These are phyloP conservation scores for Geosmithia flava DNA, from an alignment of 2,329 filamentous ascomycete species.

Conservation along the genomic window DNA sequence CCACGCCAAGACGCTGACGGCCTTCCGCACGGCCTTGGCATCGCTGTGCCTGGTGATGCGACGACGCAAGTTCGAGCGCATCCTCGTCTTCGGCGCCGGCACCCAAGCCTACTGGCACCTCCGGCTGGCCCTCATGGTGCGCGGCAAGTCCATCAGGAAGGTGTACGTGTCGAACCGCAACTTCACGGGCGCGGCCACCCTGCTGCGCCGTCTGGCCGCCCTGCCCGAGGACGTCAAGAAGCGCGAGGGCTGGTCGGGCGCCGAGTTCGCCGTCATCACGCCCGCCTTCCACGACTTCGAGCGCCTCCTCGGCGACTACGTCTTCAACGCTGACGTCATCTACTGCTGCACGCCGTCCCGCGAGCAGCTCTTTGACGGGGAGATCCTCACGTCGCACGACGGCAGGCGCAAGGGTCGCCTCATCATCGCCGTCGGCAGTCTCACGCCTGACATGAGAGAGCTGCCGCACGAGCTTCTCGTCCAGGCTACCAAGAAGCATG, in stretches of 20 bases:
- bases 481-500: constrained; percentile 40
- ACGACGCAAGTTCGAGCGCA: constrained; percentile 57
- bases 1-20: constrained; percentile 63
- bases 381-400: constrained; percentile 59
- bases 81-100: constrained; percentile 80
- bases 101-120: constrained; percentile 94
- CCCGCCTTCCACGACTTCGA: constrained; percentile 56
- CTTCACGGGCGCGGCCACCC: constrained; percentile 42
- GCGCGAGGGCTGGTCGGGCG: constrained; percentile 48
- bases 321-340: constrained; percentile 65
- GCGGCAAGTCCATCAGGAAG: constrained; percentile 56
- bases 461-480: constrained; percentile 64
- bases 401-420: constrained; percentile 59
- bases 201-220: constrained; percentile 34
- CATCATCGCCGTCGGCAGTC: constrained; percentile 60
- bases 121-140: constrained; percentile 67
- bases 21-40: constrained; percentile 66
- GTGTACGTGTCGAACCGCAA: constrained; percentile 74
- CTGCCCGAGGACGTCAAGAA: constrained; percentile 30
- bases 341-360: constrained; percentile 79
- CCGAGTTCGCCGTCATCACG: constrained; percentile 59
- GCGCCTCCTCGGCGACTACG: constrained; percentile 55
- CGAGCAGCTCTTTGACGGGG: constrained; percentile 60
- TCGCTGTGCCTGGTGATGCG: constrained; percentile 53
- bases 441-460: constrained; percentile 66